Evolutionary conservation across 208 protist species (phyloP), one percentile per base, ranked within the genome.

Genomic region (Wallacemonas sp.): DNA sequence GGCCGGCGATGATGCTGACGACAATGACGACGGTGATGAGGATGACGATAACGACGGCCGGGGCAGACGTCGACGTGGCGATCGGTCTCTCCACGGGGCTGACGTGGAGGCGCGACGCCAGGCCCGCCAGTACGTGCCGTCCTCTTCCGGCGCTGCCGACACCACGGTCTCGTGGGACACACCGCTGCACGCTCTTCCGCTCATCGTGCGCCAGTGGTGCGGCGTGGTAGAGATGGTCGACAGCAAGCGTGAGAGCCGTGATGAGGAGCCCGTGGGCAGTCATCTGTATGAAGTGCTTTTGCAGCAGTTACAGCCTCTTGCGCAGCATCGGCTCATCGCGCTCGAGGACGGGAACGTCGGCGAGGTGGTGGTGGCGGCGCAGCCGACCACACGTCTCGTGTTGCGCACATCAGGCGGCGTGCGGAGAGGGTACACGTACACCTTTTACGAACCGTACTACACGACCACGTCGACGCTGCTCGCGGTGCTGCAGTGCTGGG

Each of bases 401-500:
- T n/a, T 43, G 14, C 4, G 16, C 49, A 11, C 30, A 14, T 29
- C 26, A 5, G 63, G 63, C 46, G 33, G 29, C 32, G 24, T 55
- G 63, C 49, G 46, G 11, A 19, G 11, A 43, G 55, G 68, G 5
- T 36, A 65, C 56, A 39, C 46, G 19, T 34, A 21, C 36, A 4
- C 27, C 34, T 26, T 65, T 61, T 48, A 62, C 64, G 1, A 32
- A 36, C 21, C 64, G 27, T 27, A 72, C 48, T 46, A 66, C 65
- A 70, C 65, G 5, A 39, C 65, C 5, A 52, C 49, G 1, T 57
- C 66, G 19, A 70, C 74, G 14, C 48, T 74, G n/a, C 76, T 85
- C 73, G 63, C 66, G 48, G 74, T 88, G 56, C 67, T 95, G 70
- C 73, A 68, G n/a, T 95, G 85, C 64, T 95, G 89, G 87, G 24